A percentile compares a stretch with the other conserved stretches of the same genome.
phyloP scores from a whole-genome alignment of 768 basidiomycete species.

The Rhodotorula paludigena region DNA sequence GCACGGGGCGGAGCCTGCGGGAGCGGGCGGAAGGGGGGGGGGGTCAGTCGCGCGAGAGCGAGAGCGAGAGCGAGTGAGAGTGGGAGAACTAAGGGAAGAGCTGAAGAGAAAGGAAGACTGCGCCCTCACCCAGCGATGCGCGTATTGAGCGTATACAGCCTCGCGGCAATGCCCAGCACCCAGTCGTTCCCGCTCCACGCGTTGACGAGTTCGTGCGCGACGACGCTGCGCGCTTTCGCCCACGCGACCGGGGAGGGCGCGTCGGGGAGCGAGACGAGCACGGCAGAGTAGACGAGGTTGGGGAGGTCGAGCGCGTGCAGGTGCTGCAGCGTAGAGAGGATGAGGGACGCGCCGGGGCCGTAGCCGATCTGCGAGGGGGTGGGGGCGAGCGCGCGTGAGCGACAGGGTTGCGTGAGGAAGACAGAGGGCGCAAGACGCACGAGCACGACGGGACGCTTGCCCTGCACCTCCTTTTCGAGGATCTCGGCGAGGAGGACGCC shows the following conservation, averaged over 20 bases:
- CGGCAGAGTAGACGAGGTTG: constrained; percentile 50
- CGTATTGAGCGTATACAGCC: constrained; percentile 38
- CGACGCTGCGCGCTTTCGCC: constrained; percentile 46
- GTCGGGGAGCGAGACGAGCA: constrained; percentile 50
- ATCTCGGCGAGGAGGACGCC: constrained; percentile 52
- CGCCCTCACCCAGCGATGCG: constrained; percentile 35
- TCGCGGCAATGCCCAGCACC: constrained; percentile 36
- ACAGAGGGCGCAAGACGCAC: constrained; percentile 39
- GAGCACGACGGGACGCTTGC: constrained; percentile 51
- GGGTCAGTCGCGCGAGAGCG: not conserved
- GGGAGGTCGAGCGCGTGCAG: constrained; percentile 23
- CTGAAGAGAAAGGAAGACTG: no score
- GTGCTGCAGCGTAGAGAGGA: constrained; percentile 35
- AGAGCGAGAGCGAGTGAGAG: not conserved
- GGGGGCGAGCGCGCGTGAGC: not conserved
- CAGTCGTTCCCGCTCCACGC: constrained; percentile 48
- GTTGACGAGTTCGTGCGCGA: constrained; percentile 48
- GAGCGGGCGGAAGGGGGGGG: not conserved
- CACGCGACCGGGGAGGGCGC: constrained; percentile 48
- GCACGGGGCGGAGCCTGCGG: constrained; percentile 19
- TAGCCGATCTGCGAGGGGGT: constrained; percentile 45
- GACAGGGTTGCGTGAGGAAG: not conserved
- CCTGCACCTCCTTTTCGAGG: constrained; percentile 51
- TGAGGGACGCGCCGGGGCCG: constrained; percentile 50
- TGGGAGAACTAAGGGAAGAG: not conserved